Evolutionary conservation across 208 protist genomes (phyloP), one percentile per base, ranked within the genome.

Genomic region (Leishmania braziliensis): DNA sequence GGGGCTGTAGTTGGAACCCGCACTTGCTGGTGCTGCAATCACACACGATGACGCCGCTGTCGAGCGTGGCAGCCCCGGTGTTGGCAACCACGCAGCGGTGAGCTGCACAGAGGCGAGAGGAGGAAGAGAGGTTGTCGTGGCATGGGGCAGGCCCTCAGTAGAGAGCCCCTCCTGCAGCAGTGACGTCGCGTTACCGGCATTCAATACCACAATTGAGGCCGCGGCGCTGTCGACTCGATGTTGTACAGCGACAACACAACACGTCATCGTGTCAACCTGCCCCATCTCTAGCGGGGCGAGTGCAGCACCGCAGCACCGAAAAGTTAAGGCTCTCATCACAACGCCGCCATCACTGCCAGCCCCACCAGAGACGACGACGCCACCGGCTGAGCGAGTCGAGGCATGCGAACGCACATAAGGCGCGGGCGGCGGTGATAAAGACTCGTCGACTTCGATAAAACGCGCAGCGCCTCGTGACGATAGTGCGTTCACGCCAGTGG

Each of bases 291-390:
- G 36, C n/a, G 62, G n/a, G 1, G 77, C 26, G 72, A 82, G 62
- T 26, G 77, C 53, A 5, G 62, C 46, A 33, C 50, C 72, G 36
- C 29, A 18, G 48, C 77, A 78, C 51, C 29, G 10, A n/a, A 85
- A 81, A 0, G 51, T 5, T 39, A 81, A 18, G 0, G 60, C 18
- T 50, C 29, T 78, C 65, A 85, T 76, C 65, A 81, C 82, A 39
- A 81, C 77, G 18, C 82, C 82, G 36, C 82, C 77, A 12, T 26
- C 63, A 56, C 63, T 62, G 53, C 50, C 53, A 29, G 29, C 29
- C 12, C 29, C 62, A 68, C 62, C 29, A 68, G 62, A 29, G 62
- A 68, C 62, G 69, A 26, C 69, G 46, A 4, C 69, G 39, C 39
- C 39, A 23, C 36, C 48, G 66, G 66, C 39, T 50, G 66, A n/a